Conservation (phyloP, 805 yeast species). For the Komagataella populi region DNA sequence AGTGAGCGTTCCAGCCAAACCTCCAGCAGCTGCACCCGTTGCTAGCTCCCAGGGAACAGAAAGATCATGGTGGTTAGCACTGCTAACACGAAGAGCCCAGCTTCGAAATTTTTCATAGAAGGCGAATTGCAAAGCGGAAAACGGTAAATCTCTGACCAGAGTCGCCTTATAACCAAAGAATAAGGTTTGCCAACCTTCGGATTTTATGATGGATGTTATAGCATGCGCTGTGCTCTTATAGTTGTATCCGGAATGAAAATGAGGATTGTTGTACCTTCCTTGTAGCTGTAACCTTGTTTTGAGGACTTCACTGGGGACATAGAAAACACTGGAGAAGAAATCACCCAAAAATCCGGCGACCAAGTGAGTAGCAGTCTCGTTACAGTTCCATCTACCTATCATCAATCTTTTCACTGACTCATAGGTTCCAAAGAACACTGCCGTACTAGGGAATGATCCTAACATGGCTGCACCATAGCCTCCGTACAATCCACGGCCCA, state of each 20-base stretch:
- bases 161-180: conserved; percentile 94
- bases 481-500: conserved; percentile 73
- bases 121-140: conserved; percentile 91
- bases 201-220: conserved; percentile 38
- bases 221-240: conserved; percentile 71
- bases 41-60: conserved; percentile 49
- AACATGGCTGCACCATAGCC: conserved; percentile 88
- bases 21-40: conserved; percentile 96
- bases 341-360: conserved; percentile 91
- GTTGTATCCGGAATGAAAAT: conserved; percentile 75
- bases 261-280: conserved; percentile 72
- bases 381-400: conserved; percentile 46
- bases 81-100: conserved; percentile 29
- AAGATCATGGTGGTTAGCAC: conserved; percentile 26
- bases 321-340: conserved; percentile 72
- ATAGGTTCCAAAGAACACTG: conserved; percentile 86
- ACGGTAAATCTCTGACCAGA: conserved; percentile 82
- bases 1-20: conserved; percentile 76
- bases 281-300: conserved; percentile 90
- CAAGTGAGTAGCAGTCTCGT: conserved; percentile 72
- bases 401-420: conserved; percentile 65
- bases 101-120: conserved; percentile 78
- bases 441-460: conserved; percentile 91
- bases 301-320: conserved; percentile 91
- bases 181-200: conserved; percentile 67